phyloP scores from a whole-genome alignment of 169 alveolate genomes.

The Eimeria maxima region DNA sequence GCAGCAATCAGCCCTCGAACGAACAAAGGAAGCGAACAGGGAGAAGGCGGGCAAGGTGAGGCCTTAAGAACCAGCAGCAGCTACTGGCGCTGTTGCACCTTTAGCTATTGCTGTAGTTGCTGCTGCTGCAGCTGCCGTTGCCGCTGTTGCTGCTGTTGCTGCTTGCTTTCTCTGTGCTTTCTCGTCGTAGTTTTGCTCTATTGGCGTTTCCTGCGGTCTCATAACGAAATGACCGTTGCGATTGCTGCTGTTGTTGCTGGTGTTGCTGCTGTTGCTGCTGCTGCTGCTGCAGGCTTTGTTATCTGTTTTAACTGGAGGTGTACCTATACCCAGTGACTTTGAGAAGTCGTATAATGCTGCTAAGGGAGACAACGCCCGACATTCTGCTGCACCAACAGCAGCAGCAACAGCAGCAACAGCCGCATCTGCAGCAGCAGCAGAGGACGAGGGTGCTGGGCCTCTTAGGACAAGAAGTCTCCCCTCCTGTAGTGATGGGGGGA shows the following conservation, averaged over 20 bases:
- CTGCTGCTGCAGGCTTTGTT: slow-evolving; percentile 54
- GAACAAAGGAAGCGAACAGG: not conserved
- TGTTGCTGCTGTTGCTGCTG: slow-evolving; percentile 55
- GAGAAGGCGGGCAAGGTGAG: slow-evolving; percentile 57
- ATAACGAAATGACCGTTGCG: not conserved
- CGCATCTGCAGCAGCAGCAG: slow-evolving; percentile 43
- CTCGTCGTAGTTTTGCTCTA: too few species aligned
- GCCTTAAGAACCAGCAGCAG: not conserved
- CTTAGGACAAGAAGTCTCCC: not conserved
- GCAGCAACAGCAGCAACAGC: slow-evolving; percentile 30
- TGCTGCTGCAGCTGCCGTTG: slow-evolving; percentile 14
- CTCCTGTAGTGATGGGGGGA: not conserved
- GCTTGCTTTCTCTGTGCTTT: not conserved
- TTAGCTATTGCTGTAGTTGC: not conserved
- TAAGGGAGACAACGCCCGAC: not conserved
- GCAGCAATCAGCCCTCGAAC: not conserved
- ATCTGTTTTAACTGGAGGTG: slow-evolving; percentile 50
- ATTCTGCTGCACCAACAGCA: slow-evolving; percentile 9
- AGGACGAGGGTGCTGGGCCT: not conserved
- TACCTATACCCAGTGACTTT: not conserved
- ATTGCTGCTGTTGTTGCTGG: not conserved
- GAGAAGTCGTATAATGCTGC: not conserved
- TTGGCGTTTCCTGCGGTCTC: not conserved
- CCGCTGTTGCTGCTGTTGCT: not conserved
- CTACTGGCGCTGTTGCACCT: not conserved